Base-by-base conservation (phyloP, 2,329 filamentous ascomycete genomes). In the Lachnum nothofagi region DNA sequence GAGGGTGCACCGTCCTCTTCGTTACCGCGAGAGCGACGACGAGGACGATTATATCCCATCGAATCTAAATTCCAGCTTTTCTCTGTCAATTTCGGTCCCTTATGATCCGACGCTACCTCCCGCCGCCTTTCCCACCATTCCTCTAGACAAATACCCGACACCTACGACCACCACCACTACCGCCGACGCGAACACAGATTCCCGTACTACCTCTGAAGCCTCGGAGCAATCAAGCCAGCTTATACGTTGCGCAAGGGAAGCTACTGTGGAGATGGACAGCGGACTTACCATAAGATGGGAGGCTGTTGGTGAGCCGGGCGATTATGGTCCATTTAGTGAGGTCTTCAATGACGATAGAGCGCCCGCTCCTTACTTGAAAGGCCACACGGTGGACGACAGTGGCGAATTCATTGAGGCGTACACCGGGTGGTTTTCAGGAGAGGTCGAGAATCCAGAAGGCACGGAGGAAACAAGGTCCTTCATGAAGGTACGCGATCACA, bases 21-120 rank as follows among this genome's bases (percentile, higher is more conserved):
- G 57, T 1, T 67, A 67, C 37, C 46, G 48, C 10, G 60, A 66
- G n/a, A n/a, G n/a, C 16, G 53, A 60, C 22, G 39, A 56, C 9
- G 53, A 37, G 14, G n/a, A 46, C 3, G 41, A 19, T 29, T 44
- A 42, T 48, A 35, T 33, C 41, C 25, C 25, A 33, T 17, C 12
- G 20, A 39, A n/a, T 44, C 56, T n/a, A 51, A 27, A 23, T 27
- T 61, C 59, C 41, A 48, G 51, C 7, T 54, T 62, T 31, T 56
- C 55, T 1, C 53, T n/a, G n/a, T n/a, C n/a, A n/a, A n/a, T n/a
- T n/a, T n/a, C 56, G 25, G 49, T 61, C 9, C 27, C 56, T 17
- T 67, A 61, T 46, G 59, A 64, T 43, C 50, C 51, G 3, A 55
- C 54, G 16, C 57, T 65, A 17, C 50, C 41, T 3, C 31, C 44